phyloP scores from a whole-genome alignment of 1,139 yeast genomes.

The Suhomyces kunorum region DNA sequence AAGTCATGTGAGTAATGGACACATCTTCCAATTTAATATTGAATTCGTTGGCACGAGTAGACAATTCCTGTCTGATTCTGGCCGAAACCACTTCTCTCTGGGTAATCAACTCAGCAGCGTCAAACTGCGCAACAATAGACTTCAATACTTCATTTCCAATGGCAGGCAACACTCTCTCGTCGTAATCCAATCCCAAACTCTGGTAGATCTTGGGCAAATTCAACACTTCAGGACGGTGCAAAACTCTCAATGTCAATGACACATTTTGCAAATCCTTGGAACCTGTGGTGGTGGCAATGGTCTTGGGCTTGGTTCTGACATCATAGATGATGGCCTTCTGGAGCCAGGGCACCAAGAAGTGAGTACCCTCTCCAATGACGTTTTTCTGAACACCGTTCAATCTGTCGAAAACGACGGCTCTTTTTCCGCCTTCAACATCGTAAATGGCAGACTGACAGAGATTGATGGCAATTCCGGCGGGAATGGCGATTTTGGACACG shows the following conservation, averaged over 20 bases:
- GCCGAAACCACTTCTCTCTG: conserved; percentile 95
- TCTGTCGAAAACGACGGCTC: conserved; percentile 96
- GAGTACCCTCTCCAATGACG: conserved; percentile 96
- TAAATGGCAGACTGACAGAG: conserved; percentile 75
- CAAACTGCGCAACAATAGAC: conserved; percentile 95
- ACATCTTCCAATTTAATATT: conserved; percentile 93
- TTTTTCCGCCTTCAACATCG: conserved; percentile 93
- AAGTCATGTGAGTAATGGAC: conserved; percentile 96
- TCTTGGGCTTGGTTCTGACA: conserved; percentile 88
- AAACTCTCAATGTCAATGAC: conserved; percentile 85
- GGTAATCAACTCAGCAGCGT: conserved; percentile 96
- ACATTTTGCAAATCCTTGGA: conserved; percentile 97
- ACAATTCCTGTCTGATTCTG: conserved; percentile 83
- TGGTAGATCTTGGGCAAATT: conserved; percentile 86
- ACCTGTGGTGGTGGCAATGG: conserved; percentile 93
- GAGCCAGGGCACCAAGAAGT: conserved; percentile 93
- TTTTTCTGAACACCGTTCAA: conserved; percentile 81
- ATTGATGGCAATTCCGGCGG: conserved; percentile 66
- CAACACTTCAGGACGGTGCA: conserved; percentile 89
- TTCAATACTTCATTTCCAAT: conserved; percentile 95
- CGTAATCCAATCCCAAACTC: conserved; percentile 89
- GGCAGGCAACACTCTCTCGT: conserved; percentile 95
- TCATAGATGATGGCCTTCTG: conserved; percentile 89
- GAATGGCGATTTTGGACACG: conserved; percentile 58
- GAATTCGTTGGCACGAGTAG: conserved; percentile 84